Evolutionary conservation across 2,329 filamentous ascomycete genomes (phyloP), one percentile per base, ranked within the genome.

Genomic region (Drechslerella dactyloides): DNA sequence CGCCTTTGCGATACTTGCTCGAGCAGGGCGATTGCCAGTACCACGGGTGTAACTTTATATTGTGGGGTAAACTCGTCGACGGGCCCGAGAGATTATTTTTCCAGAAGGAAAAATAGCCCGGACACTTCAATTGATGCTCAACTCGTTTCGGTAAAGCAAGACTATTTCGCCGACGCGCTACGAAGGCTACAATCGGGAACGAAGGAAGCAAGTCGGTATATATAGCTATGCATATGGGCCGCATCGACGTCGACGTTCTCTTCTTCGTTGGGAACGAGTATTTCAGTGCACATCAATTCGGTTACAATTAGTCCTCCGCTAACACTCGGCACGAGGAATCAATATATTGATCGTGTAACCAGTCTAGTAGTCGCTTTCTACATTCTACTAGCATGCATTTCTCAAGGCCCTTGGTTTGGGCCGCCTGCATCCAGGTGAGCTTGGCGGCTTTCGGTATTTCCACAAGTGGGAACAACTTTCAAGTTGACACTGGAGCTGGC

Each of bases 371-470:
- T n/a, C n/a, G n/a, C n/a, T n/a, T n/a, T n/a, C n/a, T n/a, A n/a
- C n/a, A n/a, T n/a, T n/a, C n/a, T n/a, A n/a, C n/a, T n/a, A 61
- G 42, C 10, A 72, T 72, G 68, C 55, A 52, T 60, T 42, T 72
- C 33, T 72, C 68, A 13, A 72, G 52, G 19, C 68, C 68, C 3
- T 35, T 72, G 8, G 50, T 60, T 37, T 72, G 68, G 68, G 68
- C 68, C n/a, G 61, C 62, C 13, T 65, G 54, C 19, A 48, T 61
- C 17, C 68, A 60, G 6, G 59, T 72, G 24, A 65, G 40, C 42
- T 61, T 72, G n/a, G 68, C 68, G 19, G 60, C 59, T 6, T 72
- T 72, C 40, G 68, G 68, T 21, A 72, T 72, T 17, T 60, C 59
- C 10, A 65, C 60, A 8, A 60, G 48, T 13, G 55, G 60, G 33